Base-by-base conservation (phyloP, 371 early-diverging fungal species). In the Apophysomyces sp. region DNA sequence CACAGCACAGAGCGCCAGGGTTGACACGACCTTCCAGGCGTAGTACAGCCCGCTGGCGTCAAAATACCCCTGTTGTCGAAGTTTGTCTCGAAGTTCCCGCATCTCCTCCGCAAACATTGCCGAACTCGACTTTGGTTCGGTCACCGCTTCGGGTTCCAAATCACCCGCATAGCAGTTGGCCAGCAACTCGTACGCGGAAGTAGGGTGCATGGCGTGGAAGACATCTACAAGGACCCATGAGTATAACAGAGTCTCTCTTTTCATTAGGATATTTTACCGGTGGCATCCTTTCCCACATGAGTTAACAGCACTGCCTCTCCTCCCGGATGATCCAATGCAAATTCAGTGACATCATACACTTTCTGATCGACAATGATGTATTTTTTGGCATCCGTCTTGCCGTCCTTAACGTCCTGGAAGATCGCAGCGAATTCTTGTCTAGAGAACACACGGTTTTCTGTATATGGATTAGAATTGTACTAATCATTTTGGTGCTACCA, bases 341-440 rank as follows among this genome's bases (percentile, higher is more conserved):
- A 94, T 24, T 92, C 92, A 15, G 89, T 85, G 21, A 95, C 82
- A 83, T 96, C 94, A 66, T 94, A 95, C 11, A 95, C 88, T 68
- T 92, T 90, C 69, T 86, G 83, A 67, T 93, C 86, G 67, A 94
- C 89, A 61, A 93, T 84, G 49, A 90, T 82, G 71, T 81, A 89
- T 39, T 77, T 68, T 67, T 76, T 81, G 34, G 80, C 78, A 53
- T 77, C 74, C n/a, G 69, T 62, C 24, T 81, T 77, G 53, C 80
- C 78, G 66, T 84, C 82, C 55, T 77, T 80, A 27, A 69, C 62
- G 30, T 60, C 58, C 59, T 74, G 73, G 27, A 66, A 68, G 52
- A 76, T 68, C 26, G 44, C 55, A 28, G 68, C 71, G 39, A 80
- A 62, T 63, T 77, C 66, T 53, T 77, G 68, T 59, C 73, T 53